A percentile compares a stretch with the other conserved stretches of the same genome.
Conservation (phyloP, 2,329 filamentous ascomycete species). For the Phoma herbarum region DNA sequence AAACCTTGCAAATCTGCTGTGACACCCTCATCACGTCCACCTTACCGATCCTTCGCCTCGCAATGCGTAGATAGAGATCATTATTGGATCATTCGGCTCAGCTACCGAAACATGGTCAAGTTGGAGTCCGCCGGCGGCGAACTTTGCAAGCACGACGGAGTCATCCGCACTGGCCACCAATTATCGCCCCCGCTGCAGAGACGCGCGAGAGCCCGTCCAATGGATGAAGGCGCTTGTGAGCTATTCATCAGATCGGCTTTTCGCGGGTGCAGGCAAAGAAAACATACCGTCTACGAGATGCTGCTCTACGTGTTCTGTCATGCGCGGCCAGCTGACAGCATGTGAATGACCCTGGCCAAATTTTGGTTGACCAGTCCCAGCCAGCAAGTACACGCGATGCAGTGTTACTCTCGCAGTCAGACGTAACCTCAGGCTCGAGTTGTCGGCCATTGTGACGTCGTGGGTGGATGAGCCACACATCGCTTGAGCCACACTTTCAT, state of each 20-base stretch:
- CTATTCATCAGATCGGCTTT: not conserved
- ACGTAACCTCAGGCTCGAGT: conserved; percentile 13
- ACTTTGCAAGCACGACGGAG: conserved; percentile 5
- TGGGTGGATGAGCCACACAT: not conserved
- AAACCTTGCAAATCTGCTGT: not conserved
- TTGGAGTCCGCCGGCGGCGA: not conserved
- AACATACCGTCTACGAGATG: not conserved
- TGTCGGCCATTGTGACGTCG: conserved; percentile 10
- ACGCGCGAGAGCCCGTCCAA: not conserved
- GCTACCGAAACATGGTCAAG: conserved; percentile 1
- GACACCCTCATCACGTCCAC: not conserved
- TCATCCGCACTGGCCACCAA: conserved; percentile 3
- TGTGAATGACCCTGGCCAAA: not conserved
- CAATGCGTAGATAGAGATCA: not conserved
- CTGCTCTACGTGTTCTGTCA: not conserved
- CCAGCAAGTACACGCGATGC: conserved; percentile 8
- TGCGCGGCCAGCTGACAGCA: conserved; percentile 9
- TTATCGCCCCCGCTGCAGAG: not conserved
- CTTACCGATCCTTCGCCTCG: not conserved
- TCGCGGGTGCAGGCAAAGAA: not conserved
- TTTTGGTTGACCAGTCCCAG: conserved; percentile 2
- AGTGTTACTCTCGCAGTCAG: conserved; percentile 9
- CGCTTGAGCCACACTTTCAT: conserved; percentile 6
- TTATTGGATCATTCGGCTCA: not conserved
- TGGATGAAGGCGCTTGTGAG: not conserved